Conservation (phyloP, 768 basidiomycete genomes). For the Tephrocybe sp. region DNA sequence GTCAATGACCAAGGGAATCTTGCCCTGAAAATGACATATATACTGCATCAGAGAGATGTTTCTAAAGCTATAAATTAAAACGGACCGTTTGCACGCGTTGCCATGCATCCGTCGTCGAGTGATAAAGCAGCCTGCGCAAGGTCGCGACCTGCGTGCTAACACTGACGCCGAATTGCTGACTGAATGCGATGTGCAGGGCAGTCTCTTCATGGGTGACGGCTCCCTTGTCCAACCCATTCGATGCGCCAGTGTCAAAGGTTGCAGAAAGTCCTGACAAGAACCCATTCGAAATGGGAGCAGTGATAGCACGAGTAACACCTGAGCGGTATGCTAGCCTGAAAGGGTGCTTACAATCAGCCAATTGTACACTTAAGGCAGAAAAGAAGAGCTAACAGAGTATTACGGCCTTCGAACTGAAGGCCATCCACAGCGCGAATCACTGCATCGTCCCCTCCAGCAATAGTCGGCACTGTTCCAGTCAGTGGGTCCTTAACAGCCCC, state of each 20-base stretch:
- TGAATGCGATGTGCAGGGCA: constrained; percentile 60
- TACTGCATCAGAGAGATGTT: background rate
- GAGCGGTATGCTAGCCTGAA: constrained; percentile 66
- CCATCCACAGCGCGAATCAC: constrained; percentile 65
- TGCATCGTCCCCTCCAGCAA: constrained; percentile 39
- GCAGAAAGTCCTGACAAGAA: constrained; percentile 64
- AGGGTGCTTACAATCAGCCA: constrained; percentile 5
- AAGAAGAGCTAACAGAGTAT: constrained; percentile 40
- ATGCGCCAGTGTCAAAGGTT: constrained; percentile 56
- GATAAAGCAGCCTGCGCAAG: constrained; percentile 45
- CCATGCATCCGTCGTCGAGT: constrained; percentile 29
- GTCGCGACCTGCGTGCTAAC: constrained; percentile 63
- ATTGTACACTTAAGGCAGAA: constrained; percentile 11
- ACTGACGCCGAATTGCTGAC: constrained; percentile 36
- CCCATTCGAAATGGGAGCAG: constrained; percentile 52
- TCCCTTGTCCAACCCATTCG: constrained; percentile 52
- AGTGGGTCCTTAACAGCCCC: constrained; percentile 57
- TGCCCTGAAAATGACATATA: constrained; percentile 38
- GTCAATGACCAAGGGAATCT: constrained; percentile 60
- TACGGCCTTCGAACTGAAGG: constrained; percentile 49
- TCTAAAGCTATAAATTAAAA: constrained; percentile 24
- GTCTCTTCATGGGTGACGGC: constrained; percentile 66
- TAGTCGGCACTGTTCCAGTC: constrained; percentile 29
- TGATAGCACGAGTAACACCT: constrained; percentile 71
- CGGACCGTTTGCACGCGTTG: constrained; percentile 33